Base-by-base conservation (phyloP, 495 filamentous ascomycete species). In the Hamigera avellanea region DNA sequence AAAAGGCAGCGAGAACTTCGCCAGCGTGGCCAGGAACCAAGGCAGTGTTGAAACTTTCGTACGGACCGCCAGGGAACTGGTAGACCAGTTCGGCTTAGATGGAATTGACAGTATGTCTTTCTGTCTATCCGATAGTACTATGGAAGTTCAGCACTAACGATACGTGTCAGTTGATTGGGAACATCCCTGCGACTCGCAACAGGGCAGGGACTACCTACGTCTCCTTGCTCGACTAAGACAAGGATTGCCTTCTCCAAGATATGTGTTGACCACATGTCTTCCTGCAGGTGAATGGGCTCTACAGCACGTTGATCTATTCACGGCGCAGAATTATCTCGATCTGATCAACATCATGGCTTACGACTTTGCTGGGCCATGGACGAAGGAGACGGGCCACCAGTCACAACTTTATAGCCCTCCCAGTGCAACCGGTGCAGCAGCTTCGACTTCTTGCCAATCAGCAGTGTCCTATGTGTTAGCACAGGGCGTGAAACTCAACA, bases 351-450 rank as follows among this genome's bases (percentile, higher is more conserved):
- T 94, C 15, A 88, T 81, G 73, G 72, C 82, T 5, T 94, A 93
- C 51, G 86, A 94, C 54, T 93, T 93, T 55, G 72, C 72, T n/a
- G 86, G 86, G 1, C 70, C 81, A 1, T 91, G 86, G 86, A 68
- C 72, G 2, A 52, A 66, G 28, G 61, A 69, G 36, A 72, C 73
- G 25, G 86, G 82, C 12, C 82, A 93, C 54, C 86, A 93, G 26
- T 75, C 85, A 13, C 83, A 89, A 50, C 72, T 93, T 1, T 85
- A 78, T 48, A 66, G 79, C 9, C 72, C 76, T 19, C 56, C 52
- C 33, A 59, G 45, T 33, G 56, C 57, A 29, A 54, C 59, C 26
- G 27, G 25, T 7, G 29, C 8, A 6, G 6, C 29, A 13, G 71
- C 70, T 25, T 69, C 69, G 15, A 59, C 71, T 9, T 89, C 82